A percentile compares a stretch with the other conserved stretches of the same genome.
These are phyloP conservation scores for Microbotryomycetes sp. DNA, from an alignment of 1,284 basidiomycete genomes.

Conservation along the genomic window DNA sequence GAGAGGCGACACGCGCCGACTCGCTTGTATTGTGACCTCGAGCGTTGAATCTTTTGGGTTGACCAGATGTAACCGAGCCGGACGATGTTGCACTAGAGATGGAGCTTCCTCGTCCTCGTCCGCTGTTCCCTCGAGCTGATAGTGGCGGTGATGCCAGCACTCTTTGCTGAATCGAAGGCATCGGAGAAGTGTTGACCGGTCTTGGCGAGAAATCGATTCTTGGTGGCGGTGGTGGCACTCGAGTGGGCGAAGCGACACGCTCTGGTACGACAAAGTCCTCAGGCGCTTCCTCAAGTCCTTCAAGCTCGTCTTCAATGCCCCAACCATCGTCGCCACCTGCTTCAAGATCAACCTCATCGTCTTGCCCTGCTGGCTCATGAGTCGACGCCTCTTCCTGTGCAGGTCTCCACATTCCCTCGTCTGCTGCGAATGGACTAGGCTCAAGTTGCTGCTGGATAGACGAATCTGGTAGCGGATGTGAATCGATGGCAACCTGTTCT, in stretches of 20 bases:
- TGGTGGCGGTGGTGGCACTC: neutral
- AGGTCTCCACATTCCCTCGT: neutral
- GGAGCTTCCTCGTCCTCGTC: no score
- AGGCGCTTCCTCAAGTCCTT: neutral
- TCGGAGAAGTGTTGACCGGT: no score
- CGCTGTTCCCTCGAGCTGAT: no score
- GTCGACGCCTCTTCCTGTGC: neutral
- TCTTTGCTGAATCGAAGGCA: no score
- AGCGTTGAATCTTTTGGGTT: no score
- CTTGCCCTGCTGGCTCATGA: neutral
- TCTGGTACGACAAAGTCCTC: neutral
- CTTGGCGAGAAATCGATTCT: neutral
- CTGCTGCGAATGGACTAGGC: neutral
- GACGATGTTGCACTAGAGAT: no score
- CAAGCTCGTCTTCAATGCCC: neutral
- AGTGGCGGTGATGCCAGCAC: no score
- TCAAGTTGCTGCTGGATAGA: no score
- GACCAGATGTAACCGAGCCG: no score
- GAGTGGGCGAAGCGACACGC: neutral
- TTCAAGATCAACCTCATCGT: neutral
- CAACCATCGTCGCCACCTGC: neutral
- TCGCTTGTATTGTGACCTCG: no score
- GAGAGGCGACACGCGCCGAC: no score
- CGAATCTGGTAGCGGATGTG: neutral
- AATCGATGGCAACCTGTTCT: neutral